A percentile compares a stretch with the other conserved stretches of the same genome.
Evolutionary conservation across 164 flowering plant genomes (phyloP).

Genomic region (Magnolia kwangsiensis): DNA sequence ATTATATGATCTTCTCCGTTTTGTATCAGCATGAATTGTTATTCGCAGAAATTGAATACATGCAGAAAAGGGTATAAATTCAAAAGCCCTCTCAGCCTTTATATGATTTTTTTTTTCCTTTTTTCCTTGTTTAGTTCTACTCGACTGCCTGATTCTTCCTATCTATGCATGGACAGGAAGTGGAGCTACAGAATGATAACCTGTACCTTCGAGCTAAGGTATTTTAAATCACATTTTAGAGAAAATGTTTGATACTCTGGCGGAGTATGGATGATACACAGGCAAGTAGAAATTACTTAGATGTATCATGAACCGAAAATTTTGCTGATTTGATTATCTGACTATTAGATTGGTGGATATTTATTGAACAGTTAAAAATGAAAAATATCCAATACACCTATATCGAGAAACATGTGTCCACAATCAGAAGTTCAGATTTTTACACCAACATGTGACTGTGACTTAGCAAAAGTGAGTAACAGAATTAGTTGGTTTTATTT

Average conservation of each 20-base stretch:
- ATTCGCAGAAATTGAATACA: conserved; percentile 65
- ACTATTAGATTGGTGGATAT: not conserved
- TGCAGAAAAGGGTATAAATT: conserved; percentile 68
- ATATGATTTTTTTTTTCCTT: not conserved
- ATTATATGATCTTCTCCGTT: not conserved
- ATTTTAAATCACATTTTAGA: not conserved
- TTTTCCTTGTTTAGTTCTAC: not conserved
- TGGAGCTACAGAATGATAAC: conserved; percentile 61
- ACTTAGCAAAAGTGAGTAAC: too few relatives aligned
- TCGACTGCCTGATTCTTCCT: not conserved
- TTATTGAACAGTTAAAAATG: too few relatives aligned
- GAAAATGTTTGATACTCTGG: too few relatives aligned
- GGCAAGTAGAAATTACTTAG: too few relatives aligned
- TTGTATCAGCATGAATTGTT: conserved; percentile 60
- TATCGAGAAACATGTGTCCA: too few relatives aligned
- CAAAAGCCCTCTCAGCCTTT: not conserved
- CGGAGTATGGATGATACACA: too few relatives aligned
- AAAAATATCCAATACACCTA: too few relatives aligned
- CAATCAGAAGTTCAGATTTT: too few relatives aligned
- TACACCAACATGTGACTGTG: too few relatives aligned
- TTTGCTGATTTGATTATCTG: not conserved
- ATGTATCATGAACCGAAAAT: not conserved
- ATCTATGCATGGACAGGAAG: conserved; percentile 34
- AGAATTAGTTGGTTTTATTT: too few relatives aligned
- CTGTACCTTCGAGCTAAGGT: conserved; percentile 61